Evolutionary conservation across 2,329 filamentous ascomycete genomes (phyloP).

Genomic region (Ceratocystis alfenasii): DNA sequence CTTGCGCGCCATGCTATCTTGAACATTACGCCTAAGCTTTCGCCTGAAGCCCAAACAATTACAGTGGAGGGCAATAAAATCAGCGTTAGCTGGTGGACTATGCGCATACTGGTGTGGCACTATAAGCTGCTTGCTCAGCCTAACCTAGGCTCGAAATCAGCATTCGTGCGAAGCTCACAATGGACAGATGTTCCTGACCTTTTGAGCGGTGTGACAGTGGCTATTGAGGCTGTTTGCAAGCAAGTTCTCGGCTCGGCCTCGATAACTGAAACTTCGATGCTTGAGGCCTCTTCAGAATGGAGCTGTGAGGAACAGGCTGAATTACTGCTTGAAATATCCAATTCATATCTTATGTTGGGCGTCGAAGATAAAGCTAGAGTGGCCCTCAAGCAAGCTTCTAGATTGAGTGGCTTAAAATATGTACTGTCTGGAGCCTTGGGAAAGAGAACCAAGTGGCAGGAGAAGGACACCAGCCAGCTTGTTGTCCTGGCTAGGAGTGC

Average conservation of each 20-base stretch:
- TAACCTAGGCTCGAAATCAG: constrained; percentile 41
- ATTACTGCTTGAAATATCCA: constrained; percentile 71
- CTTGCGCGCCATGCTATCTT: constrained; percentile 41
- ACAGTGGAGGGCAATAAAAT: constrained; percentile 28
- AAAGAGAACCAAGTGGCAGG: constrained; percentile 70
- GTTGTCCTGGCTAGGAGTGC: constrained; percentile 78
- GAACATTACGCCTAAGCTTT: constrained; percentile 33
- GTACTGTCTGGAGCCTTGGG: constrained; percentile 76
- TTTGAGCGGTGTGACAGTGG: constrained; percentile 37
- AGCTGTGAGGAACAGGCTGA: constrained; percentile 45
- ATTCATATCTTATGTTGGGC: constrained; percentile 73
- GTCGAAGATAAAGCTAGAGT: constrained; percentile 62
- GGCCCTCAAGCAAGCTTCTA: constrained; percentile 56
- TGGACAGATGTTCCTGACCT: constrained; percentile 50
- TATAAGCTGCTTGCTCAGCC: constrained; percentile 50
- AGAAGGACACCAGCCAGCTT: constrained; percentile 72
- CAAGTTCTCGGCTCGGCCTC: constrained; percentile 28
- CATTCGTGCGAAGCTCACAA: constrained; percentile 44
- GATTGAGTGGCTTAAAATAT: constrained; percentile 61
- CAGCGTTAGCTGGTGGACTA: constrained; percentile 44
- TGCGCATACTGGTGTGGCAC: constrained; percentile 62
- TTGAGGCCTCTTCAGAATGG: constrained; percentile 31
- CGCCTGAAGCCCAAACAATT: constrained; percentile 23
- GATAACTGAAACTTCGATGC: constrained; percentile 18
- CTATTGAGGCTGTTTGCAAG: constrained; percentile 34